Conservation (phyloP, 139 green algal species). For the Gonium pectorale region DNA sequence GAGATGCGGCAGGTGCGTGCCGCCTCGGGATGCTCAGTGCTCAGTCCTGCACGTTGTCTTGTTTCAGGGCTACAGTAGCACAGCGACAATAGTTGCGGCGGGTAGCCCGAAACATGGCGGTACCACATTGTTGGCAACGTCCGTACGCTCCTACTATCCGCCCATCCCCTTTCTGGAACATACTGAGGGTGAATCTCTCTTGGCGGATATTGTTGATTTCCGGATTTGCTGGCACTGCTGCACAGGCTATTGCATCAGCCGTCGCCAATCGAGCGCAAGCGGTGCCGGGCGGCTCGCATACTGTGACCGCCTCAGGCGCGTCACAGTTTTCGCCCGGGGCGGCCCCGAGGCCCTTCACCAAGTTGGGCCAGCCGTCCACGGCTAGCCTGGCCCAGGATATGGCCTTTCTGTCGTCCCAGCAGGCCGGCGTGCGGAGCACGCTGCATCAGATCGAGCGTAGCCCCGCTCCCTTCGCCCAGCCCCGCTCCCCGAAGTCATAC, state of each 20-base stretch:
- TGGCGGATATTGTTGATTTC: neutral
- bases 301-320: neutral
- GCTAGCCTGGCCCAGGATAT: conserved; percentile 15
- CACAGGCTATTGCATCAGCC: neutral
- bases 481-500: too few species aligned
- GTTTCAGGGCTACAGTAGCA: neutral
- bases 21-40: too few species aligned
- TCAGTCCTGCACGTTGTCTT: too few species aligned
- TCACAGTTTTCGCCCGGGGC: neutral
- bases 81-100: too few species aligned
- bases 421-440: conserved; percentile 19
- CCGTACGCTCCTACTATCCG: too few species aligned
- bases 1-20: neutral
- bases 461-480: too few species aligned
- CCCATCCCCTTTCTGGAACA: too few species aligned
- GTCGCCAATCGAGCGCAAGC: neutral
- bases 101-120: too few species aligned
- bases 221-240: neutral
- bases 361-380: neutral
- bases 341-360: neutral
- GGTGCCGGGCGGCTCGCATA: neutral
- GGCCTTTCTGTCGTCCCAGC: conserved; percentile 20
- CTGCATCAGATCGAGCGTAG: neutral
- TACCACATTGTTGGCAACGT: too few species aligned
- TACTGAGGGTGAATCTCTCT: too few species aligned